phyloP scores from a whole-genome alignment of 1,284 basidiomycete species.

The Melampsora americana region DNA sequence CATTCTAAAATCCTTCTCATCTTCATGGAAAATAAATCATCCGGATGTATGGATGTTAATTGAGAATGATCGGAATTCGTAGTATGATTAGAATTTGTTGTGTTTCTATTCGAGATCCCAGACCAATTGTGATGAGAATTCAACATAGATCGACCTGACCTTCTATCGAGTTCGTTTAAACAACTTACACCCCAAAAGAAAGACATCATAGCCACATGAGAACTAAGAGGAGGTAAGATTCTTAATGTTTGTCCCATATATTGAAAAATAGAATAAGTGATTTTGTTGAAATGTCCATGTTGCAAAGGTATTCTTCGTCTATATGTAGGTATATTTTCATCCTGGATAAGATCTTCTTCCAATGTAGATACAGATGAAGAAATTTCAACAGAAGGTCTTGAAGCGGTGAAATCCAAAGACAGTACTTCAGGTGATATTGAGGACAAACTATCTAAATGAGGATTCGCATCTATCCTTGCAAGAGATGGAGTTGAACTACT shows the following conservation, averaged over 20 bases:
- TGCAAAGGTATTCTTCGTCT: too few relatives aligned
- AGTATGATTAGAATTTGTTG: not conserved
- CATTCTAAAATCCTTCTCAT: slow-evolving; percentile 42
- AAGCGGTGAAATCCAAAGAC: not conserved
- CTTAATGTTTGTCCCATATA: slow-evolving; percentile 20
- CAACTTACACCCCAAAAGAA: slow-evolving; percentile 22
- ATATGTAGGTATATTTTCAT: too few relatives aligned
- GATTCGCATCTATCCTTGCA: too few relatives aligned
- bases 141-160: not conserved
- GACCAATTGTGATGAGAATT: not conserved
- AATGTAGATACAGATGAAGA: not conserved
- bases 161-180: not conserved
- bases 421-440: not conserved
- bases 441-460: too few relatives aligned
- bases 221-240: slow-evolving; percentile 22
- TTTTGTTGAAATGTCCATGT: too few relatives aligned
- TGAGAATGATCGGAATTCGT: not conserved
- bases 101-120: slow-evolving; percentile 4
- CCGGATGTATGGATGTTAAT: not conserved
- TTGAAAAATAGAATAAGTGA: slow-evolving; percentile 4
- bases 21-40: slow-evolving; percentile 17
- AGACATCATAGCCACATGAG: slow-evolving; percentile 23
- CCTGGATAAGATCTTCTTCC: too few relatives aligned
- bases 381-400: not conserved
- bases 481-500: too few relatives aligned